Evolutionary conservation across 805 yeast genomes (phyloP).

Genomic region (Saturnispora dispora): DNA sequence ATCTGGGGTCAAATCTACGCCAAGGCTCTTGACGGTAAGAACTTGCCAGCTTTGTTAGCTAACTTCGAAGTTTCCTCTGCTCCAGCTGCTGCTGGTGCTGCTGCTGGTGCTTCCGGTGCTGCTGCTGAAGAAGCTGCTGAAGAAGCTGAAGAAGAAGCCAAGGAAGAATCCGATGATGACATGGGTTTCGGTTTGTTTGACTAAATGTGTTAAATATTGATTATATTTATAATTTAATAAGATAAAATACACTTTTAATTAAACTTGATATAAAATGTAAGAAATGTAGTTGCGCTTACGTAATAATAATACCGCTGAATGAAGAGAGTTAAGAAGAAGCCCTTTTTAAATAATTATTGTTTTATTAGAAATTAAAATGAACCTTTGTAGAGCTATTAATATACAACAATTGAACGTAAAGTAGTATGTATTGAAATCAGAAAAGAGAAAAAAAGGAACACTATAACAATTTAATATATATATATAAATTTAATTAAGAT

Average conservation of each 20-base stretch:
- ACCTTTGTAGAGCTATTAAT: background rate
- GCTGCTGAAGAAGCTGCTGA: slow-evolving; percentile 41
- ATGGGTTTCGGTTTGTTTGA: slow-evolving; percentile 91
- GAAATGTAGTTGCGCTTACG: background rate
- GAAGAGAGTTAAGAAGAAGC: no score
- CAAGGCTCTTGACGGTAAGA: slow-evolving; percentile 73
- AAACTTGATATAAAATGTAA: background rate
- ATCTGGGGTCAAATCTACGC: slow-evolving; percentile 80
- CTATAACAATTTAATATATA: slow-evolving; percentile 6
- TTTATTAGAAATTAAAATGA: no score
- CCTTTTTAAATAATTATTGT: no score
- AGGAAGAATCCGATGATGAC: slow-evolving; percentile 70
- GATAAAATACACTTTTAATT: background rate
- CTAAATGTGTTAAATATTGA: slow-evolving; percentile 34
- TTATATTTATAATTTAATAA: background rate
- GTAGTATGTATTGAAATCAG: slow-evolving; percentile 4
- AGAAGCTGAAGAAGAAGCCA: slow-evolving; percentile 52
- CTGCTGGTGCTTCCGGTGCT: slow-evolving; percentile 38
- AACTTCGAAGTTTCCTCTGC: slow-evolving; percentile 45
- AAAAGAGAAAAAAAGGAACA: slow-evolving; percentile 1
- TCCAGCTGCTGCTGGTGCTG: slow-evolving; percentile 42
- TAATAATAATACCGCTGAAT: no score
- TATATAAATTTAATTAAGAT: background rate
- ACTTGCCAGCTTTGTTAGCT: slow-evolving; percentile 59
- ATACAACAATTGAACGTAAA: slow-evolving; percentile 3